Evolutionary conservation across 306 rosid genomes (phyloP).

Genomic region (Arachis stenosperma): DNA sequence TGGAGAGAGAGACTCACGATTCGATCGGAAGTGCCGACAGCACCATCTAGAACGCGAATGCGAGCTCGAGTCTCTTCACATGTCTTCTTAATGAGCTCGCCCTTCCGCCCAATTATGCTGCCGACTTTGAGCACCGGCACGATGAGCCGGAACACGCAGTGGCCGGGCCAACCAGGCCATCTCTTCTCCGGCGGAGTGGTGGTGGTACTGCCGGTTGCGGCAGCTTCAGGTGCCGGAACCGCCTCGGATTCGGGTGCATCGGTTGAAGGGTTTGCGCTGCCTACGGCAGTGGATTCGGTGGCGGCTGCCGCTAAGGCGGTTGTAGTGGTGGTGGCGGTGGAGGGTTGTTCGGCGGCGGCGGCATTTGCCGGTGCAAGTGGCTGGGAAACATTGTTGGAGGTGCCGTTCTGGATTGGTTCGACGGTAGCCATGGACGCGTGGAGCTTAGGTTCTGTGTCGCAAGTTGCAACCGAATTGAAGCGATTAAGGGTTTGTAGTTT

Average conservation of each 20-base stretch:
- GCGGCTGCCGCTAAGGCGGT: background rate
- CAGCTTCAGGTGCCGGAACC: constrained; percentile 28
- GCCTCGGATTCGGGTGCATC: constrained; percentile 36
- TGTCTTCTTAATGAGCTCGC: constrained; percentile 87
- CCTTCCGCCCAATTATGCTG: constrained; percentile 91
- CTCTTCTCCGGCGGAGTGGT: constrained; percentile 53
- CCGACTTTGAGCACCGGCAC: constrained; percentile 94
- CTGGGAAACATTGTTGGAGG: constrained; percentile 29
- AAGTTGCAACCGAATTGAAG: background rate
- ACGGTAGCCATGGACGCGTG: constrained; percentile 48
- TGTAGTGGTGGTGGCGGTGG: constrained; percentile 1
- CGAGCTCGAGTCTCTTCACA: constrained; percentile 98
- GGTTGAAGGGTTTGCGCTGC: background rate
- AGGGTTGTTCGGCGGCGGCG: constrained; percentile 5
- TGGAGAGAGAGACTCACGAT: constrained; percentile 55
- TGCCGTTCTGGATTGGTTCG: constrained; percentile 58
- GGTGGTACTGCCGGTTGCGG: constrained; percentile 5
- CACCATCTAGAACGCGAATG: constrained; percentile 91
- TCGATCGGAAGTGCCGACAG: constrained; percentile 85
- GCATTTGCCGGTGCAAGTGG: constrained; percentile 10
- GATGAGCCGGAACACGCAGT: constrained; percentile 82
- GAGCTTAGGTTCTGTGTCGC: constrained; percentile 19
- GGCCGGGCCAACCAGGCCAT: constrained; percentile 99
- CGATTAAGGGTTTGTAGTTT: constrained; percentile 32
- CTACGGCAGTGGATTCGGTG: background rate